These are phyloP conservation scores for Serendipita sp. DNA, from an alignment of 768 basidiomycete species.

Conservation along the genomic window DNA sequence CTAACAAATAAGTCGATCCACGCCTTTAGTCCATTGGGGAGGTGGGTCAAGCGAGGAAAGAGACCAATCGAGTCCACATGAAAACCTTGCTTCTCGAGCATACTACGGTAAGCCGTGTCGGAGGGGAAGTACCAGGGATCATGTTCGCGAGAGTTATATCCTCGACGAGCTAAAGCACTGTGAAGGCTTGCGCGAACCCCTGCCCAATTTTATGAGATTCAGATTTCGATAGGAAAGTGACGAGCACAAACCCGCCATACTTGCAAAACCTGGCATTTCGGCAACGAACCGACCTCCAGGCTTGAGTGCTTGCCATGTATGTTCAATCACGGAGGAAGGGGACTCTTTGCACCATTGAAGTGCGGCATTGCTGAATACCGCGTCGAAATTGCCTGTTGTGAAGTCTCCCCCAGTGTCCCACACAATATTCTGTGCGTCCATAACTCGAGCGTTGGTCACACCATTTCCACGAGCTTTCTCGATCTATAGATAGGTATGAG, in stretches of 20 bases:
- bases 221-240: too few species aligned
- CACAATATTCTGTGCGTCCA: slow-evolving; percentile 22
- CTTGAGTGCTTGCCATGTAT: slow-evolving; percentile 44
- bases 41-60: slow-evolving; percentile 37
- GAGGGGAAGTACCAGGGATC: slow-evolving; percentile 85
- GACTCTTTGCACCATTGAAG: slow-evolving; percentile 76
- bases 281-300: slow-evolving; percentile 54
- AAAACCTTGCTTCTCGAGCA: slow-evolving; percentile 42
- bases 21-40: slow-evolving; percentile 35
- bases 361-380: slow-evolving; percentile 63
- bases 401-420: slow-evolving; percentile 3
- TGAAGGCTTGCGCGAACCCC: slow-evolving; percentile 38
- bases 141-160: slow-evolving; percentile 37
- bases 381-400: slow-evolving; percentile 23
- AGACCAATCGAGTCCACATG: slow-evolving; percentile 35
- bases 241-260: slow-evolving; percentile 20
- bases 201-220: too few species aligned
- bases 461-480: slow-evolving; percentile 33
- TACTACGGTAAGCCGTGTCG: slow-evolving; percentile 43
- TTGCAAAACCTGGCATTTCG: slow-evolving; percentile 65
- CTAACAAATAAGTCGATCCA: slow-evolving; percentile 58
- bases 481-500: slow-evolving; percentile 27
- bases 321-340: slow-evolving; percentile 46
- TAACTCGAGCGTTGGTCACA: slow-evolving; percentile 29
- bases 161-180: slow-evolving; percentile 31